Evolutionary conservation across 768 basidiomycete genomes (phyloP).

Genomic region (Hirschioporus abietinus): DNA sequence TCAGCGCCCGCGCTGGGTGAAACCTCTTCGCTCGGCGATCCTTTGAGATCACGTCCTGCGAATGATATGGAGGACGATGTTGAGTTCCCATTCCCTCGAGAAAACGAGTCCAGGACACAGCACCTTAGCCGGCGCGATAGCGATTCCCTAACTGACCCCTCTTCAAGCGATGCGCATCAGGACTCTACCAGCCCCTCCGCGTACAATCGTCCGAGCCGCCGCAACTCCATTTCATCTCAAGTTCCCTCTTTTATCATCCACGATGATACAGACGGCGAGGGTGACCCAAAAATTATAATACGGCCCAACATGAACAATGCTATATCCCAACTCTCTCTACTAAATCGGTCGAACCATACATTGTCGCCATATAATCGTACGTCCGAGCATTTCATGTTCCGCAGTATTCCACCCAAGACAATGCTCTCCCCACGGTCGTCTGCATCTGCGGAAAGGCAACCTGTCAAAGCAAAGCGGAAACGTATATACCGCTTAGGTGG

Average conservation of each 20-base stretch:
- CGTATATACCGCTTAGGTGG: slow-evolving; percentile 61
- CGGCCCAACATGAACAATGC: slow-evolving; percentile 64
- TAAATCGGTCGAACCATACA: slow-evolving; percentile 88
- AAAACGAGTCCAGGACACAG: neutral
- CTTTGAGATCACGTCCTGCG: neutral
- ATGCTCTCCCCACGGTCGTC: slow-evolving; percentile 28
- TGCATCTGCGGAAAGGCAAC: slow-evolving; percentile 39
- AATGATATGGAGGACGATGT: neutral
- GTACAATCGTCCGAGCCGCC: neutral
- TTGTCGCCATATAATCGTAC: slow-evolving; percentile 90
- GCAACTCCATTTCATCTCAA: slow-evolving; percentile 28
- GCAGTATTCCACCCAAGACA: slow-evolving; percentile 71
- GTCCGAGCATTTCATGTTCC: slow-evolving; percentile 86
- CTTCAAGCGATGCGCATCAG: neutral
- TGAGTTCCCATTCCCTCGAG: neutral
- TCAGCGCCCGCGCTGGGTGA: neutral
- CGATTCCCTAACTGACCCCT: neutral
- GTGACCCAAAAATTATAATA: slow-evolving; percentile 54
- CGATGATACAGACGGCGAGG: slow-evolving; percentile 22
- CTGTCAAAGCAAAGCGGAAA: slow-evolving; percentile 71
- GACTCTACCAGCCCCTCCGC: neutral
- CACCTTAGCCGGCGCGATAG: neutral
- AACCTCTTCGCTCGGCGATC: neutral
- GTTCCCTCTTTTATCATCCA: slow-evolving; percentile 21
- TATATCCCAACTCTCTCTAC: slow-evolving; percentile 79